Percentiles rank a stretch among this genome's conserved stretches.
Evolutionary conservation across 352 stramenopile genomes (phyloP).

Genomic region (Albugo laibachii): DNA sequence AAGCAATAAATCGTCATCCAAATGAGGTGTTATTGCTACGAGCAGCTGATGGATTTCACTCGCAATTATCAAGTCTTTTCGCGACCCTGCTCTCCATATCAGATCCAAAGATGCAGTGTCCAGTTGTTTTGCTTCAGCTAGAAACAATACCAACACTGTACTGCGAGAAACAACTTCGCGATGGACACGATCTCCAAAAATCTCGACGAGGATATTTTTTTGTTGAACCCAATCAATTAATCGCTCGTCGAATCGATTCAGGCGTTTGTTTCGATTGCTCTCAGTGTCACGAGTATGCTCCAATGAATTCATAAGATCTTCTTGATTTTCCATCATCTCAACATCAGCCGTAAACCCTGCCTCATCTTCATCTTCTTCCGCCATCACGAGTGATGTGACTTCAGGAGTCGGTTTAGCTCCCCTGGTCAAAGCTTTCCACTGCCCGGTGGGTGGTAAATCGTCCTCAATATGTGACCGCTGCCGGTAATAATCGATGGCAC

Average conservation of each 20-base stretch:
- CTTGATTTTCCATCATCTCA: background rate
- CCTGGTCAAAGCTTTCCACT: conserved; percentile 78
- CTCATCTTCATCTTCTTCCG: conserved; percentile 26
- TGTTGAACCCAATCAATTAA: conserved; percentile 49
- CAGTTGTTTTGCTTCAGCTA: conserved; percentile 62
- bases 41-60: conserved; percentile 70
- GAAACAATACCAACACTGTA: conserved; percentile 62
- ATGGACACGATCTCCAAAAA: conserved; percentile 80
- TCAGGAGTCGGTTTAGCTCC: conserved; percentile 48
- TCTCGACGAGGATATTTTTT: conserved; percentile 63
- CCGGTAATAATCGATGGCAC: conserved; percentile 98
- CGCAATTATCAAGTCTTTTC: conserved; percentile 68
- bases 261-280: background rate
- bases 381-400: conserved; percentile 33
- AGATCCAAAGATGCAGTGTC: conserved; percentile 37
- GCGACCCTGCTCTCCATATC: conserved; percentile 62
- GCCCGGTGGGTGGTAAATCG: conserved; percentile 66
- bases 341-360: background rate
- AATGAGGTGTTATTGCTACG: conserved; percentile 49
- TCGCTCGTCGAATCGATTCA: conserved; percentile 42
- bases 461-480: conserved; percentile 92
- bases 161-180: conserved; percentile 72
- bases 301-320: background rate
- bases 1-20: conserved; percentile 47
- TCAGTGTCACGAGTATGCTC: background rate